Conservation (phyloP, 208 protist genomes). For the Leishmania arabica region DNA sequence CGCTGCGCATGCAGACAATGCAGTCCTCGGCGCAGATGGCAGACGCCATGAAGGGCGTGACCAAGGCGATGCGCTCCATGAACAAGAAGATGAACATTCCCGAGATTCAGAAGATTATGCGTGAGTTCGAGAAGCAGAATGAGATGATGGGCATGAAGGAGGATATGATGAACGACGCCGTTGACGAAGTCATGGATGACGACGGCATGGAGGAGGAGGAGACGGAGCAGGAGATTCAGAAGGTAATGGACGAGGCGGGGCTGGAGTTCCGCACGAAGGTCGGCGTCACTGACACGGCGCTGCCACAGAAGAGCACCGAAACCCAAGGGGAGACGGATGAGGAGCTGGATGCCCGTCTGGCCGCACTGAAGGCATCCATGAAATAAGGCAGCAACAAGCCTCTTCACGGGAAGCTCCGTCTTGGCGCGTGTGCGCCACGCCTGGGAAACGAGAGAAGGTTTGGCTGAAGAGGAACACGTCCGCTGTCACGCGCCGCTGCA, state of each 20-base stretch:
- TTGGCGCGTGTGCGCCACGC: neutral
- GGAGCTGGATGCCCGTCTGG: conserved; percentile 84
- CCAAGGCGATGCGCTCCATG: conserved; percentile 94
- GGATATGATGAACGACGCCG: conserved; percentile 97
- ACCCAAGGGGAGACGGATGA: conserved; percentile 66
- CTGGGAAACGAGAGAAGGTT: neutral
- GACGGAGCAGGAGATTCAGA: conserved; percentile 89
- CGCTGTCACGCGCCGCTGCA: neutral
- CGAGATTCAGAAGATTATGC: conserved; percentile 97
- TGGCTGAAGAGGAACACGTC: neutral
- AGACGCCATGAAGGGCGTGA: conserved; percentile 91
- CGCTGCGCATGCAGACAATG: conserved; percentile 95
- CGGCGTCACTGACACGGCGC: conserved; percentile 45
- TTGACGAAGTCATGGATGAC: conserved; percentile 93
- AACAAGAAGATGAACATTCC: conserved; percentile 98
- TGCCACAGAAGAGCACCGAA: conserved; percentile 52
- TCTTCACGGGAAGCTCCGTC: neutral
- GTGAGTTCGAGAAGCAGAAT: conserved; percentile 98
- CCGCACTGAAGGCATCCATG: conserved; percentile 75
- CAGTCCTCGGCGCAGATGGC: conserved; percentile 90
- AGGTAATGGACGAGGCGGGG: conserved; percentile 92
- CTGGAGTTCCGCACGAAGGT: conserved; percentile 89
- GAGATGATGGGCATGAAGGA: conserved; percentile 99
- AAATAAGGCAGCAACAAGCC: conserved; percentile 37
- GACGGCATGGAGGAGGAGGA: conserved; percentile 92